Evolutionary conservation across 1,284 basidiomycete genomes (phyloP).

Genomic region (Phlebopus sp.): DNA sequence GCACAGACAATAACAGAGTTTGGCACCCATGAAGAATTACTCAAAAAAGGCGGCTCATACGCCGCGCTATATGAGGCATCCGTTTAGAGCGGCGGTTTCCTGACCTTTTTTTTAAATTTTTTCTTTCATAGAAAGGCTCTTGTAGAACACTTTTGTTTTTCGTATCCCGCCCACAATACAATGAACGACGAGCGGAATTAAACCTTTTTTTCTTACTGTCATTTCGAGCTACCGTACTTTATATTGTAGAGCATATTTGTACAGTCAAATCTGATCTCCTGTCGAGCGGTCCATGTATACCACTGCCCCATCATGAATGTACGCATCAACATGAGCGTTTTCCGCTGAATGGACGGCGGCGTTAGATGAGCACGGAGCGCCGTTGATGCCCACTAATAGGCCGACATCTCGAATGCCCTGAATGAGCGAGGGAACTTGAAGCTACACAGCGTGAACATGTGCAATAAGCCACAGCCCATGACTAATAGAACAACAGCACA

Average conservation of each 20-base stretch:
- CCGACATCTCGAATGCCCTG: conserved; percentile 86
- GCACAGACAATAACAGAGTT: conserved; percentile 73
- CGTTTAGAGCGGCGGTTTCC: conserved; percentile 37
- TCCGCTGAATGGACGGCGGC: conserved; percentile 45
- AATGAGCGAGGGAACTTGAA: conserved; percentile 79
- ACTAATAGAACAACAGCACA: conserved; percentile 4
- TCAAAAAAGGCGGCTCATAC: conserved; percentile 60
- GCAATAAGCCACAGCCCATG: conserved; percentile 14
- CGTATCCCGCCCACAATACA: conserved; percentile 18
- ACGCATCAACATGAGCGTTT: conserved; percentile 60
- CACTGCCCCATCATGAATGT: conserved; percentile 58
- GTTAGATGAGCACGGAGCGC: conserved; percentile 45
- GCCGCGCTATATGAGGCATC: conserved; percentile 70
- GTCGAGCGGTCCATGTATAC: conserved; percentile 61
- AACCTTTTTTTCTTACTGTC: conserved; percentile 6
- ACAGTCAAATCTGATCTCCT: conserved; percentile 41
- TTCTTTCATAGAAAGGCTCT: conserved; percentile 5
- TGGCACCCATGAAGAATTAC: conserved; percentile 73
- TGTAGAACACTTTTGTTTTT: conserved; percentile 11
- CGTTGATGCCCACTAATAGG: conserved; percentile 82
- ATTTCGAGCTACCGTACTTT: conserved; percentile 22
- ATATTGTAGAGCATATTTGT: conserved; percentile 22
- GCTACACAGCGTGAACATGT: conserved; percentile 35
- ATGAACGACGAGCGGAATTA: conserved; percentile 8
- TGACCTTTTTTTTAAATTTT: not conserved